A percentile compares a stretch with the other conserved stretches of the same genome.
Evolutionary conservation across 1,284 basidiomycete species (phyloP).

Genomic region (Porphyrellus sp.): DNA sequence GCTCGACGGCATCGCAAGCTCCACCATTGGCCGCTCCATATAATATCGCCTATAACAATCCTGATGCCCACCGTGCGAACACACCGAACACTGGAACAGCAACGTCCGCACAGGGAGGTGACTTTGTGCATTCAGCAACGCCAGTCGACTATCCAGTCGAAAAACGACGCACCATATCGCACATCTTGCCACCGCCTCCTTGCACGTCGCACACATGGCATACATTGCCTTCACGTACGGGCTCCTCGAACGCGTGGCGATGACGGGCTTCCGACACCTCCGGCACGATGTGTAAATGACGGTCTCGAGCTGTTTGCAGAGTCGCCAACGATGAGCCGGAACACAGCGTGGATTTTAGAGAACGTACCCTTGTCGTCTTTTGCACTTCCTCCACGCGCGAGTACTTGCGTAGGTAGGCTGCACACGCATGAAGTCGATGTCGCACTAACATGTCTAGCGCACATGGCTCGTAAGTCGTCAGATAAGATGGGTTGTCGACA

Average conservation of each 20-base stretch:
- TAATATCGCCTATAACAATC: constrained; percentile 69
- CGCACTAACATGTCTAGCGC: constrained; percentile 57
- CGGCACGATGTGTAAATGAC: constrained; percentile 65
- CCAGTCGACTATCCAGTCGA: not conserved
- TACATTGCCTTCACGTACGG: constrained; percentile 38
- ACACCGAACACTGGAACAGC: constrained; percentile 68
- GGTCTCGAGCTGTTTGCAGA: constrained; percentile 52
- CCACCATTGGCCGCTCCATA: constrained; percentile 49
- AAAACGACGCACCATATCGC: constrained; percentile 62
- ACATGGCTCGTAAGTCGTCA: not conserved
- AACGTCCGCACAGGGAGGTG: constrained; percentile 68
- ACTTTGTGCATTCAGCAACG: constrained; percentile 28
- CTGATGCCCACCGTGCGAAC: constrained; percentile 74
- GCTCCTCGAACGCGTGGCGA: constrained; percentile 31
- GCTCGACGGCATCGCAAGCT: constrained; percentile 30
- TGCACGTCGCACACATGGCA: constrained; percentile 57
- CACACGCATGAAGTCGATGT: constrained; percentile 55
- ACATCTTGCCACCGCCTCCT: constrained; percentile 48
- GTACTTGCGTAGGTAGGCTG: constrained; percentile 70
- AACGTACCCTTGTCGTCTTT: constrained; percentile 48
- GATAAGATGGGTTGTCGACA: not conserved
- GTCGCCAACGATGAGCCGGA: not conserved
- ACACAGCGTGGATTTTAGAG: not conserved
- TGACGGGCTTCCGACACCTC: constrained; percentile 59
- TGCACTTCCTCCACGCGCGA: constrained; percentile 49